These are phyloP conservation scores for Boletus pseudopeckii DNA, from an alignment of 768 basidiomycete genomes.

Conservation along the genomic window DNA sequence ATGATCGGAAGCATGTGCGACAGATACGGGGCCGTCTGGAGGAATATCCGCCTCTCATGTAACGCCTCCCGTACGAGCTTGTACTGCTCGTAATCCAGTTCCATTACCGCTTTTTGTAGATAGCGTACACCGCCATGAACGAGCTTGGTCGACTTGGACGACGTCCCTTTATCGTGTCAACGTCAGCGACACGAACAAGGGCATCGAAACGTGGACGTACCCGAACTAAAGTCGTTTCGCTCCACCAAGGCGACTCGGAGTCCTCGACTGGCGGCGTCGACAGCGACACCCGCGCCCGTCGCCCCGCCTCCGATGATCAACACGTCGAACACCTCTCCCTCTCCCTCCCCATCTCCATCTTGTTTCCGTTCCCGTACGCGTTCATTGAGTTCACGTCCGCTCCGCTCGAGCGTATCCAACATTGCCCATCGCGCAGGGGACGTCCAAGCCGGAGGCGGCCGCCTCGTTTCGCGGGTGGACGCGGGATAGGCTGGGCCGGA, in stretches of 20 bases:
- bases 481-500: slow-evolving; percentile 67
- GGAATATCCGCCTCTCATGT: slow-evolving; percentile 88
- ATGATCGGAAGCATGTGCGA: slow-evolving; percentile 94
- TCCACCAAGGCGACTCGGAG: slow-evolving; percentile 93
- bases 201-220: slow-evolving; percentile 34
- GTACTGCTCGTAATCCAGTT: slow-evolving; percentile 94
- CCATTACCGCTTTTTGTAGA: slow-evolving; percentile 93
- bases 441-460: slow-evolving; percentile 76
- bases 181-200: neutral
- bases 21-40: slow-evolving; percentile 94
- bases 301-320: slow-evolving; percentile 92
- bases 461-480: slow-evolving; percentile 61
- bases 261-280: slow-evolving; percentile 91
- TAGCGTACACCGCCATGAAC: slow-evolving; percentile 98
- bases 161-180: slow-evolving; percentile 37
- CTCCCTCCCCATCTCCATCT: slow-evolving; percentile 40
- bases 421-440: slow-evolving; percentile 69
- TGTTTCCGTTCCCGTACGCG: slow-evolving; percentile 10
- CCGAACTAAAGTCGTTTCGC: slow-evolving; percentile 86
- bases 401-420: slow-evolving; percentile 46
- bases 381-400: neutral
- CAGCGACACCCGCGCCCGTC: slow-evolving; percentile 93
- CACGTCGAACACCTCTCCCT: slow-evolving; percentile 67
- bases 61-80: slow-evolving; percentile 96
- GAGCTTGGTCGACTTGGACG: slow-evolving; percentile 96